A percentile compares a stretch with the other conserved stretches of the same genome.
These are phyloP conservation scores for Monascus purpureus DNA, from an alignment of 495 filamentous ascomycete genomes.

Conservation along the genomic window DNA sequence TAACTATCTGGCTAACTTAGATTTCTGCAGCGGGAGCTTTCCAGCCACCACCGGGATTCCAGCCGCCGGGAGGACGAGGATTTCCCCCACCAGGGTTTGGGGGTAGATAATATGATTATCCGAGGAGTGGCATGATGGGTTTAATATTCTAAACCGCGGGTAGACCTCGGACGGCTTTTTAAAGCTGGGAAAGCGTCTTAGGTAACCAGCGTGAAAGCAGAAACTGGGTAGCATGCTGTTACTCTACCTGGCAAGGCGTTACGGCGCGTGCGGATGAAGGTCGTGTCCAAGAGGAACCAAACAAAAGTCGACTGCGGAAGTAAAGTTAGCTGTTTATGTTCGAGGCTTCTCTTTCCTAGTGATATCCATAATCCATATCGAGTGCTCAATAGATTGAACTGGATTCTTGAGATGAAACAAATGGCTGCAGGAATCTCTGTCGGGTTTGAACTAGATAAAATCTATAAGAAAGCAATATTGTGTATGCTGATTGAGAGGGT, in stretches of 20 bases:
- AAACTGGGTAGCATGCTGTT: constrained; percentile 13
- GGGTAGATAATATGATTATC: constrained; percentile 41
- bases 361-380: no score
- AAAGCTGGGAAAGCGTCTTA: constrained; percentile 2
- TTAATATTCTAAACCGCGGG: constrained; percentile 4
- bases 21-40: constrained; percentile 37
- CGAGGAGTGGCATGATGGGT: constrained; percentile 9
- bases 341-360: no score
- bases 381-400: not conserved
- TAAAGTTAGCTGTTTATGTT: no score
- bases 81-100: constrained; percentile 67
- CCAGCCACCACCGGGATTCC: constrained; percentile 60
- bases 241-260: constrained; percentile 33
- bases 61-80: constrained; percentile 50
- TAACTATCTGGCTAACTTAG: constrained; percentile 7
- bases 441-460: not conserved
- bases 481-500: no score
- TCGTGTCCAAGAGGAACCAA: constrained; percentile 12
- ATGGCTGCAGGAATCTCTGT: constrained; percentile 2
- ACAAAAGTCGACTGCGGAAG: constrained; percentile 16
- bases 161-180: constrained; percentile 4
- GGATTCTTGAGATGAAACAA: not conserved
- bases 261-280: constrained; percentile 33
- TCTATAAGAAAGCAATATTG: no score
- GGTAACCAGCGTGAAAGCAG: constrained; percentile 2